Evolutionary conservation across 768 basidiomycete genomes (phyloP).

Genomic region (Boletellus sp.): DNA sequence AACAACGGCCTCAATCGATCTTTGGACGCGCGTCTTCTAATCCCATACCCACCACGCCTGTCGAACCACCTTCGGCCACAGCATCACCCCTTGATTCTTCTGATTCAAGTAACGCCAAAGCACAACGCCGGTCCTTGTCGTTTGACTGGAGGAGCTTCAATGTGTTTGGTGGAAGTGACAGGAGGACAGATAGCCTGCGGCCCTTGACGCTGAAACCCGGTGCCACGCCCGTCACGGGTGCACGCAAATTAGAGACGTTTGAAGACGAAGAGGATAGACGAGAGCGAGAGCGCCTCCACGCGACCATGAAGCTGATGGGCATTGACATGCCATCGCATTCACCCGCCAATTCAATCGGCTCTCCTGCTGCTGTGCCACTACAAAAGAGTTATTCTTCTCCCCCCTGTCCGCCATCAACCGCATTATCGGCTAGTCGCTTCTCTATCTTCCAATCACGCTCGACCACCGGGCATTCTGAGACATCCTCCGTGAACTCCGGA

Average conservation of each 20-base stretch:
- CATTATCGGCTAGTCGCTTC: constrained; percentile 48
- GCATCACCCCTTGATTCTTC: constrained; percentile 22
- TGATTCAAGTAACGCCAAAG: constrained; percentile 33
- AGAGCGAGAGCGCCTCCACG: constrained; percentile 83
- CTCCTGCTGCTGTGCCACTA: constrained; percentile 33
- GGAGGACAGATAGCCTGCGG: constrained; percentile 60
- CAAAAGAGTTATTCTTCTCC: constrained; percentile 43
- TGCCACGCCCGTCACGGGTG: constrained; percentile 49
- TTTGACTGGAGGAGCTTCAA: constrained; percentile 82
- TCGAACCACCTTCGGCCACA: constrained; percentile 19
- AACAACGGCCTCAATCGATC: constrained; percentile 62
- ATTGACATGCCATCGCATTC: constrained; percentile 64
- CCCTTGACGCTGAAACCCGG: constrained; percentile 74
- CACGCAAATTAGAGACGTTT: constrained; percentile 76
- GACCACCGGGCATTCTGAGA: constrained; percentile 40
- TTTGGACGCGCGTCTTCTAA: constrained; percentile 38
- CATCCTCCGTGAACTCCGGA: constrained; percentile 47
- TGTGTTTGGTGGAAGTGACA: constrained; percentile 60
- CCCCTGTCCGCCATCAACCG: constrained; percentile 24
- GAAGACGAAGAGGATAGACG: constrained; percentile 92
- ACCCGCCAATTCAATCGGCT: constrained; percentile 23
- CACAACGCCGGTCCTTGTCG: constrained; percentile 72
- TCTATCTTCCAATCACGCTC: constrained; percentile 67
- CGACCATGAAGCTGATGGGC: constrained; percentile 94
- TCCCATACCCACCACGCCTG: constrained; percentile 35